Base-by-base conservation (phyloP, 805 yeast genomes). In the Saccharomyces kudriavzevii region DNA sequence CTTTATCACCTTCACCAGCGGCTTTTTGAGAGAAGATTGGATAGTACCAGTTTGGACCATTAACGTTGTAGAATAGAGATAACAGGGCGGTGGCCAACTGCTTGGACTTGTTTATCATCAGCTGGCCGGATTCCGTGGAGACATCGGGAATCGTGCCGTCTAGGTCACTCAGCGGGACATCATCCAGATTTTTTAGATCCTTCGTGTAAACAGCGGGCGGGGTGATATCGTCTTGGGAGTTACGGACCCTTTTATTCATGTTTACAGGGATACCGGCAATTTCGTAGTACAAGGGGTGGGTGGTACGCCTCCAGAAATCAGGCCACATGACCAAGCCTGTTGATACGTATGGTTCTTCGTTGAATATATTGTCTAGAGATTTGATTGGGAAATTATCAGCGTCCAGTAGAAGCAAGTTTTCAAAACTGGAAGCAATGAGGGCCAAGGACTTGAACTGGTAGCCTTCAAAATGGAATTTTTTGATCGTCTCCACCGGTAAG, bases 221-320 rank as follows among this genome's bases (percentile, higher is more conserved):
- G 6, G 74, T 61, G 48, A 63, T 64, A 65, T 60, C 66, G 68
- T 60, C 77, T 61, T 68, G 62, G 22, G 64, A 62, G 52, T 66
- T 61, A 67, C 80, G 58, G 56, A 73, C 74, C n/a, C 69, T 71
- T 52, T 61, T 74, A 58, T 58, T 74, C 43, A 63, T 62, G 29
- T 79, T 77, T 1, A 83, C 73, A 48, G 73, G 63, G 9, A 83
- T 73, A 2, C 81, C 89, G 0, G 90, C 90, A 58, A 89, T 82
- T 31, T 80, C 77, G 69, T 85, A 89, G 64, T 79, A 87, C 47
- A 73, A 69, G 10, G 96, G 96, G 2, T 88, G 81, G 0, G 92
- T 87, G 13, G 91, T 83, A 59, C 96, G 77, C 67, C 84, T 80
- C 96, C 96, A 89, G 69, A 83, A 89, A 70, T 89, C 96, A 2